Base-by-base conservation (phyloP, 2,329 filamentous ascomycete species). In the Aspergillus sp. region DNA sequence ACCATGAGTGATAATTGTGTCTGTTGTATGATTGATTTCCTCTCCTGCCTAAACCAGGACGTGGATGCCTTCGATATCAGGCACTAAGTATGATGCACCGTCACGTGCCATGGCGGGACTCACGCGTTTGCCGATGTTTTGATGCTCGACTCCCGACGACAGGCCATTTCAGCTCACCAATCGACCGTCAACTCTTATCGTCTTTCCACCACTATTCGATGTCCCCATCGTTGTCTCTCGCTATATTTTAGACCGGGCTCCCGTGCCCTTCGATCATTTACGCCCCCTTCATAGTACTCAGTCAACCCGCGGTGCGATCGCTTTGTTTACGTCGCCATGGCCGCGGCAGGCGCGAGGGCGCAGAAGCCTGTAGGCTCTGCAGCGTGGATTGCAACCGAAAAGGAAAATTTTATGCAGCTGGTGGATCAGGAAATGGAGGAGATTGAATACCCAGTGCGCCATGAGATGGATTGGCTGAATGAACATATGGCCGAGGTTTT, bases 401-500 rank as follows among this genome's bases (percentile, higher is more conserved):
- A 93, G 69, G 85, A 89, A 47, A 90, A 93, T 70, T 89, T 91
- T 13, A 81, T 87, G 57, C 85, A 91, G 66, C 88, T 97, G 64
- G 85, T 90, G 15, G 84, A 89, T 50, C 86, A 92, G 58, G 95
- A 98, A 76, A 85, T 91, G 57, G 94, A 98, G 67, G 96, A 99
- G 79, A 96, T 98, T 72, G 87, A 91, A 47, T 98, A 91, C 79
- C 92, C 92, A 30, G 93, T 91, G 63, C 87, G 91, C 60, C 96
- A 98, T 78, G 95, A 99, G 76, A 82, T 98, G 72, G 93, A 98
- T 74, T 99, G 95, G 95, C 82, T 99, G 69, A 98, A 99, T 72
- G 95, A 98, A 79, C 95, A 99, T 76, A 97, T 99, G 94, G 87
- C 87, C 53, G 92, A 96, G 65, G 91, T 99, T 71, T 96, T 98